These are phyloP conservation scores for Metschnikowia vanudenii DNA, from an alignment of 805 yeast species.

Conservation along the genomic window DNA sequence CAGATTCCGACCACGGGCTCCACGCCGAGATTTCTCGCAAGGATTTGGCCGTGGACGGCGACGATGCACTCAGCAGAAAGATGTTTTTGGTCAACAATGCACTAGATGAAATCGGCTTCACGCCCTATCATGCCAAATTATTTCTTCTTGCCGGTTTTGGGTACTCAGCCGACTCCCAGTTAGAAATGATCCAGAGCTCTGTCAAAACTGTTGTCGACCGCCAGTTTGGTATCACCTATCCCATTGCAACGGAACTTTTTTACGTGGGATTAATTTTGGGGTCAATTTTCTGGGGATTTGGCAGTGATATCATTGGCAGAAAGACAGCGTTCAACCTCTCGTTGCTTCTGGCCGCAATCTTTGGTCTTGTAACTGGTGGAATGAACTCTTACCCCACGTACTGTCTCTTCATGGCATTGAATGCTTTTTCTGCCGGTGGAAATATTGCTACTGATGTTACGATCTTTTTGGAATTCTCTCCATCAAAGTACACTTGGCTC, in stretches of 20 bases:
- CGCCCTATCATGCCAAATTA: conserved; percentile 51
- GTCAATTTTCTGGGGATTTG: conserved; percentile 55
- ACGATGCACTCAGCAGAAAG: conserved; percentile 37
- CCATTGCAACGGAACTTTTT: conserved; percentile 43
- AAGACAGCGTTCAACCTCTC: conserved; percentile 51
- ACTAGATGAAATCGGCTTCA: conserved; percentile 60
- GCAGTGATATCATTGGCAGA: conserved; percentile 56
- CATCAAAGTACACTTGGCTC: conserved; percentile 49
- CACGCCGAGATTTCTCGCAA: neutral
- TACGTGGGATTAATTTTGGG: conserved; percentile 54
- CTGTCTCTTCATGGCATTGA: conserved; percentile 46
- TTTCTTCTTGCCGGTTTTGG: conserved; percentile 57
- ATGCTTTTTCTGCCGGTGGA: conserved; percentile 53
- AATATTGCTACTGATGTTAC: conserved; percentile 56
- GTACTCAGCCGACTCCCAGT: conserved; percentile 44
- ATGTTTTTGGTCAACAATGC: conserved; percentile 51
- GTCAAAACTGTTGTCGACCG: conserved; percentile 46
- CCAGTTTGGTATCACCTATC: conserved; percentile 46
- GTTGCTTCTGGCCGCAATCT: conserved; percentile 46
- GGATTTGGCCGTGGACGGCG: conserved; percentile 15
- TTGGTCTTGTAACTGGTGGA: conserved; percentile 55
- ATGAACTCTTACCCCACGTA: conserved; percentile 49
- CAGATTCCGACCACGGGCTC: no score
- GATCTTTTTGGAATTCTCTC: conserved; percentile 52
- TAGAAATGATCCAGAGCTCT: conserved; percentile 46